phyloP scores from a whole-genome alignment of 805 yeast genomes.

The Saturnispora dispora region DNA sequence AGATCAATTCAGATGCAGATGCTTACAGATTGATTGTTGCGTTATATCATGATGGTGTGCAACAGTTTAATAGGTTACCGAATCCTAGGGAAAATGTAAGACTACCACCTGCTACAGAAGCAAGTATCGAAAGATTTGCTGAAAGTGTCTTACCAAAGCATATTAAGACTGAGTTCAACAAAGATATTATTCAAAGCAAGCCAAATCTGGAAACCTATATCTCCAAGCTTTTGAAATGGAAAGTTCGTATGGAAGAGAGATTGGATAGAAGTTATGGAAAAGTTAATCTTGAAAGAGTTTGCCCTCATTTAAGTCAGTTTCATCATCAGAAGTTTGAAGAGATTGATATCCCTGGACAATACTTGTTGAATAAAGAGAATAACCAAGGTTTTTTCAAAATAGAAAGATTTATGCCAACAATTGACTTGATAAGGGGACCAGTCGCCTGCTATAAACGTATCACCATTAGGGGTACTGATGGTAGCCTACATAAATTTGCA shows the following conservation, averaged over 20 bases:
- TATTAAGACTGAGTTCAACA: slow-evolving; percentile 81
- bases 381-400: slow-evolving; percentile 89
- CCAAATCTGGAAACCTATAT: slow-evolving; percentile 88
- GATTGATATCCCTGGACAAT: slow-evolving; percentile 96
- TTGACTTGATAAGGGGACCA: slow-evolving; percentile 83
- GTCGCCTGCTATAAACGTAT: slow-evolving; percentile 84
- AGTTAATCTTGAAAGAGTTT: slow-evolving; percentile 77
- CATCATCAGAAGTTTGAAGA: slow-evolving; percentile 98
- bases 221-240: slow-evolving; percentile 78
- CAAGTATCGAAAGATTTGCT: slow-evolving; percentile 79
- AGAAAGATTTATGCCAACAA: slow-evolving; percentile 82
- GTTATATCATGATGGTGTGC: slow-evolving; percentile 85
- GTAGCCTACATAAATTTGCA: slow-evolving; percentile 84
- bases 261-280: slow-evolving; percentile 75
- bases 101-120: slow-evolving; percentile 85
- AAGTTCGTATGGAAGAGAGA: slow-evolving; percentile 85
- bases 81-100: slow-evolving; percentile 83
- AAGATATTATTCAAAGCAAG: slow-evolving; percentile 77
- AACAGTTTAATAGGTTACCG: slow-evolving; percentile 75
- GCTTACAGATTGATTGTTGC: slow-evolving; percentile 92
- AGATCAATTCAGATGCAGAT: slow-evolving; percentile 91
- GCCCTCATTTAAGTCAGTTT: slow-evolving; percentile 94
- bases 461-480: slow-evolving; percentile 88
- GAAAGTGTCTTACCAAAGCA: slow-evolving; percentile 87
- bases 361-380: slow-evolving; percentile 76